Evolutionary conservation across 805 yeast genomes (phyloP).

Genomic region (Sugiyamaella lignohabitans): DNA sequence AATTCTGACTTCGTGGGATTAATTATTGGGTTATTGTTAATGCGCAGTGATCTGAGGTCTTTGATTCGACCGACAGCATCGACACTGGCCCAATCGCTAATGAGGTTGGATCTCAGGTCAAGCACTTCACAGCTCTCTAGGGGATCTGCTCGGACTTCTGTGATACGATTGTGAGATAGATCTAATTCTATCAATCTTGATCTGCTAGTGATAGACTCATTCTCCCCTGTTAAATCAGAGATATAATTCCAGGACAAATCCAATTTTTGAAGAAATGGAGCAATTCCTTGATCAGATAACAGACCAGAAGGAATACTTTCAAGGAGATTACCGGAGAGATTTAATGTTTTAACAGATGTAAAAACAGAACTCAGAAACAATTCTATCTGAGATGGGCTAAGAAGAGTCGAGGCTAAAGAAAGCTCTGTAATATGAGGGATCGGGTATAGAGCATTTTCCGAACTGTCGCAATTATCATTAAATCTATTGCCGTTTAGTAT

Average conservation of each 20-base stretch:
- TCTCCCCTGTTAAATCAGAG: too few relatives aligned
- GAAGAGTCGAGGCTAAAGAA: constrained; percentile 20
- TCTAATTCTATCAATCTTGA: too few relatives aligned
- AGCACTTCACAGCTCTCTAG: constrained; percentile 30
- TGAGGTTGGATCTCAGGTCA: constrained; percentile 47
- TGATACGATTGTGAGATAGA: too few relatives aligned
- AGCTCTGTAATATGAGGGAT: constrained; percentile 9
- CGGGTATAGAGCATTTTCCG: background rate
- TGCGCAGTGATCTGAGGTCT: constrained; percentile 39
- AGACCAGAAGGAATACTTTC: constrained; percentile 13
- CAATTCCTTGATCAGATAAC: too few relatives aligned
- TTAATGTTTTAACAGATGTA: constrained; percentile 21
- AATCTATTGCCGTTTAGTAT: constrained; percentile 42
- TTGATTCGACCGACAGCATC: constrained; percentile 42
- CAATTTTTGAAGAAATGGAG: too few relatives aligned
- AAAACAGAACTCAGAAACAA: constrained; percentile 30
- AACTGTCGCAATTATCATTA: background rate
- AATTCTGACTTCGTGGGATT: too few relatives aligned
- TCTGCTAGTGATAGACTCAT: too few relatives aligned
- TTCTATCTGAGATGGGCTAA: constrained; percentile 11
- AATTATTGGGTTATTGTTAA: constrained; percentile 52
- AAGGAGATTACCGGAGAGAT: constrained; percentile 21
- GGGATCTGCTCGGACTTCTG: too few relatives aligned
- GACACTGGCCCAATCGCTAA: constrained; percentile 43
- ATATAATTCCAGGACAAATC: too few relatives aligned